phyloP scores from a whole-genome alignment of 1,284 basidiomycete species.

The Cutaneotrichosporon dermatis region DNA sequence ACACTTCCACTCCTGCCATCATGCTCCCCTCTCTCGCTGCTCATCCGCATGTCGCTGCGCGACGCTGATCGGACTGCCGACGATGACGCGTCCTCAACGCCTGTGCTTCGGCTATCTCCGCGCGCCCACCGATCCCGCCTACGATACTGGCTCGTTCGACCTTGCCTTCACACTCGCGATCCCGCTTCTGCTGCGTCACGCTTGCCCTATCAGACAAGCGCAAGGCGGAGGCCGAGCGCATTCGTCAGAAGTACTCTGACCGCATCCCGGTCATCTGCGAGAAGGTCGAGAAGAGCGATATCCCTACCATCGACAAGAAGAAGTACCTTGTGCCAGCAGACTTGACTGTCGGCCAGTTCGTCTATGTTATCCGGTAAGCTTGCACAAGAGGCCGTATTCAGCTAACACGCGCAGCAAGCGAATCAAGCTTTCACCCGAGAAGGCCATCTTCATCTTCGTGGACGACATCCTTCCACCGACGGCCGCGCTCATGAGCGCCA shows the following conservation, averaged over 20 bases:
- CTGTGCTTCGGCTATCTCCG: not conserved
- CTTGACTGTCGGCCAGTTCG: conserved; percentile 96
- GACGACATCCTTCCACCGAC: conserved; percentile 98
- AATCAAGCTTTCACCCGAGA: conserved; percentile 99
- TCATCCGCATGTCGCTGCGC: not conserved
- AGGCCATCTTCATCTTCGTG: conserved; percentile 99
- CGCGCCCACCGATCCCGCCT: not conserved
- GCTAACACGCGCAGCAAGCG: conserved; percentile 63
- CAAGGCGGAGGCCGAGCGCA: conserved; percentile 90
- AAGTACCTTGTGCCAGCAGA: conserved; percentile 99
- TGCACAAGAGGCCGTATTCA: not conserved
- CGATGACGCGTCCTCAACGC: not conserved
- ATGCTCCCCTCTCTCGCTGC: not conserved
- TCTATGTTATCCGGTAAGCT: conserved; percentile 80
- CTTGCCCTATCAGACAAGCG: conserved; percentile 71
- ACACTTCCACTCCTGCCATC: not conserved
- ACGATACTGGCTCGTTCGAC: not conserved
- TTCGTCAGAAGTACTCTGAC: conserved; percentile 97
- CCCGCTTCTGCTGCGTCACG: not conserved
- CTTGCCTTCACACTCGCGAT: not conserved
- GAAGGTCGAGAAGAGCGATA: conserved; percentile 98
- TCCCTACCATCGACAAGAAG: conserved; percentile 99
- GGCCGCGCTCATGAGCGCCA: conserved; percentile 95
- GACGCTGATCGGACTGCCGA: no score
- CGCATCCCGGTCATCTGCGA: conserved; percentile 99